phyloP scores from a whole-genome alignment of 129 eudicot genomes.

The Flaveria brownii region DNA sequence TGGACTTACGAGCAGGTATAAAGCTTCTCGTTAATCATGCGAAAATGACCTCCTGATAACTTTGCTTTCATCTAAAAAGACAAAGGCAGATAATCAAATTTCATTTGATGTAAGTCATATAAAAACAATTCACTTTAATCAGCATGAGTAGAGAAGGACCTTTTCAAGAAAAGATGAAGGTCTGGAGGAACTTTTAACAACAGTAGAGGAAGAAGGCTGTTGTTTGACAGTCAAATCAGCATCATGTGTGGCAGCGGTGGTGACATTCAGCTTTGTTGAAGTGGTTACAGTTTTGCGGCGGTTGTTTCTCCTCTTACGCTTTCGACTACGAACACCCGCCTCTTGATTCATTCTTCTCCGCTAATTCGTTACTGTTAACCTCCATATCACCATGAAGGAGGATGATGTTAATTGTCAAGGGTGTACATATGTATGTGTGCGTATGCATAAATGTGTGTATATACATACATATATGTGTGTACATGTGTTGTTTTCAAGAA shows the following conservation, averaged over 20 bases:
- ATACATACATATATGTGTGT: no score
- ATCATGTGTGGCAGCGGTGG: background rate
- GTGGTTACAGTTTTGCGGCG: constrained; percentile 25
- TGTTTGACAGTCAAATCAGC: background rate
- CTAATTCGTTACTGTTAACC: background rate
- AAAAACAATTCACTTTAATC: background rate
- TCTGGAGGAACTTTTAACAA: constrained; percentile 37
- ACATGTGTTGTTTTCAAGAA: no score
- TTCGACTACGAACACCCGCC: constrained; percentile 42
- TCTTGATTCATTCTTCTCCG: constrained; percentile 38
- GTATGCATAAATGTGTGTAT: no score
- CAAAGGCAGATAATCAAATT: constrained; percentile 5
- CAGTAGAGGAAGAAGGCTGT: constrained; percentile 8
- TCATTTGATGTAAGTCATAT: background rate
- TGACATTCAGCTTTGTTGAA: constrained; percentile 5
- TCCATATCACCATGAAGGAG: background rate
- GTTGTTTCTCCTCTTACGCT: constrained; percentile 59
- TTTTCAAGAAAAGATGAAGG: constrained; percentile 63
- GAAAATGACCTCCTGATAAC: constrained; percentile 88
- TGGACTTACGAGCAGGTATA: constrained; percentile 88
- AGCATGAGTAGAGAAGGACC: constrained; percentile 37
- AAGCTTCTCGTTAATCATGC: constrained; percentile 96
- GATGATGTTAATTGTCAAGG: no score
- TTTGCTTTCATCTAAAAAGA: constrained; percentile 81
- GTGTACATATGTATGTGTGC: no score